These are phyloP conservation scores for Piloderma croceum DNA, from an alignment of 768 basidiomycete species.

Conservation along the genomic window DNA sequence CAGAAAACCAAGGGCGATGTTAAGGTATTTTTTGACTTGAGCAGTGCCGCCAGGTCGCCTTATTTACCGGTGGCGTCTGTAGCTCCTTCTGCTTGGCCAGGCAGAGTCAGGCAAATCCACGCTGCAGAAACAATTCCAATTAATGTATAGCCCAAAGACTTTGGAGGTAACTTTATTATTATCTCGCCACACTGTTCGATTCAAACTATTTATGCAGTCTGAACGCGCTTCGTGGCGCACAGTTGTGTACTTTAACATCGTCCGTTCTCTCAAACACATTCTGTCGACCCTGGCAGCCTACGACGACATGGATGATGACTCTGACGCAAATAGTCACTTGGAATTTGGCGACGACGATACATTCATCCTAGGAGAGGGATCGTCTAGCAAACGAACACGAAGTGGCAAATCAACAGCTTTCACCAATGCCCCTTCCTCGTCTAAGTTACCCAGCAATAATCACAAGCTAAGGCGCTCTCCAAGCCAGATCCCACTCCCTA, in stretches of 20 bases:
- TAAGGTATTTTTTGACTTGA: conserved; percentile 53
- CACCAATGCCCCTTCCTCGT: conserved; percentile 9
- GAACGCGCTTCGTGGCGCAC: conserved; percentile 71
- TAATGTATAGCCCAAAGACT: conserved; percentile 72
- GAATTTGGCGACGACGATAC: conserved; percentile 44
- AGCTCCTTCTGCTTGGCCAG: conserved; percentile 73
- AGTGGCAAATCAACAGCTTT: not conserved
- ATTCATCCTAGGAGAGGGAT: not conserved
- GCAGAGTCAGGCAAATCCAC: conserved; percentile 78
- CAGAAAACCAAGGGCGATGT: conserved; percentile 69
- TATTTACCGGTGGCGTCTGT: conserved; percentile 1
- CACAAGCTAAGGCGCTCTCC: not conserved
- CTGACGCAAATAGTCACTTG: no score
- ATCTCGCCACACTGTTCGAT: no score
- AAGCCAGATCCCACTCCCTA: not conserved
- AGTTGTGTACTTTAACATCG: conserved; percentile 71
- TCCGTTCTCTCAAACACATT: conserved; percentile 66
- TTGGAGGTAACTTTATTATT: no score
- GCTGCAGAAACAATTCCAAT: conserved; percentile 73
- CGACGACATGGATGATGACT: conserved; percentile 56
- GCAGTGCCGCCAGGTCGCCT: no score
- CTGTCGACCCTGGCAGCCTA: conserved; percentile 55
- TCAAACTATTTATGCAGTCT: no score
- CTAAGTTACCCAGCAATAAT: not conserved
- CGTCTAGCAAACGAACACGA: not conserved